Base-by-base conservation (phyloP, 208 protist species). In the Trypanosoma cruzi region DNA sequence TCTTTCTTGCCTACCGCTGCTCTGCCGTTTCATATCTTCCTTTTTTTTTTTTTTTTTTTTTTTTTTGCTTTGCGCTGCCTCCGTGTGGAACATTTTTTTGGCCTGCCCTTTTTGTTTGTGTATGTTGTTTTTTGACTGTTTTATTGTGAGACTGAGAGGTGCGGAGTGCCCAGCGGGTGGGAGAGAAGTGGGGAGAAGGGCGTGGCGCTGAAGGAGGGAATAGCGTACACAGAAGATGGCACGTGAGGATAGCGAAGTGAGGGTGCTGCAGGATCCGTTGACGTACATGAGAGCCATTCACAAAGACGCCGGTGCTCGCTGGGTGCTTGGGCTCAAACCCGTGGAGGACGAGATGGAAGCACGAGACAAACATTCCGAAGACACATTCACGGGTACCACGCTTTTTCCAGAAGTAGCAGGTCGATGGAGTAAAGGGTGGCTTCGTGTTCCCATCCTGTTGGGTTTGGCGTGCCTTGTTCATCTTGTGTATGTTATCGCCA, bases 291-390 rank as follows among this genome's bases (percentile, higher is more conserved):
- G 71, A 24, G 24, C 59, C 10, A 67, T 85, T 49, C 74, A 50
- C 11, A 96, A 96, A 40, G 77, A 78, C 18, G 28, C 46, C 2
- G 68, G 62, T 11, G 86, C 88, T 18, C 73, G 62, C 18, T 93
- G 86, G 86, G 91, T 96, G 58, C 80, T 79, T n/a, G 91, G 91
- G 2, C 69, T 96, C 34, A 73, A 74, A 5, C 84, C 75, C 14
- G 77, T 86, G 40, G 80, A 82, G 42, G 73, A 79, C 32, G 68
- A 81, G 48, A 26, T 73, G 8, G 68, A 71, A 26, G 60, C 72
- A 28, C 44, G 69, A 4, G 46, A 48, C 0, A 58, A 74, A n/a
- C 64, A 71, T 14, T 5, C 28, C 32, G 26, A 10, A 57, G 37
- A 36, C 42, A 40, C 2, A 50, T 40, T 26, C 29, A 40, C 36